Evolutionary conservation across 2,329 filamentous ascomycete species (phyloP), one percentile per base, ranked within the genome.

Genomic region (Ampelomyces quisqualis): DNA sequence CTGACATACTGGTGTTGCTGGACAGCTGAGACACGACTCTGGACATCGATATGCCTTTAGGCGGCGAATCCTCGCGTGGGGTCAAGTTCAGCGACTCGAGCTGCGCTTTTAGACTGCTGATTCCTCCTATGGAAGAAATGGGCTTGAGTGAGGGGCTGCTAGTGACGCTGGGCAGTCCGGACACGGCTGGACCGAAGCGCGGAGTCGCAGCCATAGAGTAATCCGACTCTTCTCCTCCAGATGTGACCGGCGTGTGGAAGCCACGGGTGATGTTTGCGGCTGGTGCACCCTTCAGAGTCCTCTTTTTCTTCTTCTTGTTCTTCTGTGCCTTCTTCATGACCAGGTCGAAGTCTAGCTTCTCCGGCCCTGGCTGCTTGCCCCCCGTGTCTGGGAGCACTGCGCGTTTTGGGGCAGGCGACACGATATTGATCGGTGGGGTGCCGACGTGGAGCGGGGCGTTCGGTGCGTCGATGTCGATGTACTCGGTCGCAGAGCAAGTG

Each of bases 61-160:
- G 54, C 69, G 77, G 51, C 73, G 78, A 63, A 14, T 77, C 77
- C 58, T 79, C 72, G 22, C 79, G 82, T 3, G 81, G 77, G 20
- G 64, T 70, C 26, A 95, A 74, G 58, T 79, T 87, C 38, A 96
- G 73, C 2, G 84, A 81, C 47, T 95, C 90, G 43, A 95, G 77
- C 61, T 93, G 85, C 65, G 85, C 76, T 64, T 89, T 89, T 59
- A 96, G 73, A 57, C 85, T 86, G 60, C 88, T 87, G 57, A 96
- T 90, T 33, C 89, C 90, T 45, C 85, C 84, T 29, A 67, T 67
- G 2, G 73, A 65, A 17, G 75, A 76, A 1, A 71, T 67, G 5
- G 79, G 74, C 45, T 77, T 70, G 23, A 77, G 64, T 17, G 70
- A 68, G n/a, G 74, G 73, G 45, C 74, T 78, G 49, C 69, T 73